A percentile compares a stretch with the other conserved stretches of the same genome.
Evolutionary conservation across 495 filamentous ascomycete genomes (phyloP).

Genomic region (Neurospora tetraspora): DNA sequence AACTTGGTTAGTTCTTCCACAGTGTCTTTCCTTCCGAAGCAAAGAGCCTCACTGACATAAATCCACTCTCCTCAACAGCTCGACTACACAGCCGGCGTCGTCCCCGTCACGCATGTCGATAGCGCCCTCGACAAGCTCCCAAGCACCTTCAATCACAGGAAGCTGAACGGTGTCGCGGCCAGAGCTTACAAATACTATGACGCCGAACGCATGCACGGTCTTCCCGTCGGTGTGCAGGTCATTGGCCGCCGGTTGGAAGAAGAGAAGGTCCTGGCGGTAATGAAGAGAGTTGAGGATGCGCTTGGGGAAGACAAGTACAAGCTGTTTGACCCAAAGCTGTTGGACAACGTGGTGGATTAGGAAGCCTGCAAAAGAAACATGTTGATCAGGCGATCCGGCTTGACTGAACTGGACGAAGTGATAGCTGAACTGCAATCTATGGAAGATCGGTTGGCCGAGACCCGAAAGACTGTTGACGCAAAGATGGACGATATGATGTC

Average conservation of each 20-base stretch:
- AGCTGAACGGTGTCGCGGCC: slow-evolving; percentile 64
- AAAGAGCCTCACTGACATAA: slow-evolving; percentile 3
- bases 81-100: slow-evolving; percentile 76
- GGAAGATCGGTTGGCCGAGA: too few relatives aligned
- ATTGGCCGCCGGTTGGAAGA: slow-evolving; percentile 79
- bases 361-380: not conserved
- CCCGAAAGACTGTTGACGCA: too few relatives aligned
- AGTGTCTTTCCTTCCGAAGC: not conserved
- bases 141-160: slow-evolving; percentile 45
- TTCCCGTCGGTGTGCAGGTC: slow-evolving; percentile 81
- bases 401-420: too few relatives aligned
- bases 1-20: slow-evolving; percentile 53
- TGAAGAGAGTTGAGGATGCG: slow-evolving; percentile 67
- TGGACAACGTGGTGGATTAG: slow-evolving; percentile 5
- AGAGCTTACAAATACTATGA: slow-evolving; percentile 89
- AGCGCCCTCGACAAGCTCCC: slow-evolving; percentile 54
- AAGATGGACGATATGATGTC: too few relatives aligned
- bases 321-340: slow-evolving; percentile 40
- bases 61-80: slow-evolving; percentile 32
- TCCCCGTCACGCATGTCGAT: slow-evolving; percentile 84
- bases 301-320: slow-evolving; percentile 59
- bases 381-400: too few relatives aligned
- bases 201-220: slow-evolving; percentile 68
- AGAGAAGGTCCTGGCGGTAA: slow-evolving; percentile 81
- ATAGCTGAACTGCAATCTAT: too few relatives aligned